These are phyloP conservation scores for Aurantiochytrium sp. DNA, from an alignment of 108 stramenopile genomes.

Conservation along the genomic window DNA sequence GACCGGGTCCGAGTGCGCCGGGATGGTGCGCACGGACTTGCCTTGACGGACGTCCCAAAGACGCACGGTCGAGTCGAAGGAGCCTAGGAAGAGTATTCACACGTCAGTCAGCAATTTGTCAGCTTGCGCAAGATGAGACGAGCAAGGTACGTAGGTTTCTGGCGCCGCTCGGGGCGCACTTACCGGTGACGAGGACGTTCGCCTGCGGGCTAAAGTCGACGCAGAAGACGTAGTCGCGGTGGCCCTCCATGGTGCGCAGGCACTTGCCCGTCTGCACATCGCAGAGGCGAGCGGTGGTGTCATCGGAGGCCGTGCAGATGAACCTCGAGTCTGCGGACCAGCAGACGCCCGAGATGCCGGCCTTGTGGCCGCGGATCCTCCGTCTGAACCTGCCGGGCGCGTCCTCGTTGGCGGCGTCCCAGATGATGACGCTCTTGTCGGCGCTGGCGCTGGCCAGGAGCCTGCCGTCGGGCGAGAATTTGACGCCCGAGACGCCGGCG, in stretches of 20 bases:
- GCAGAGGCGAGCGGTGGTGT: slow-evolving; percentile 64
- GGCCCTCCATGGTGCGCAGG: slow-evolving; percentile 60
- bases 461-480: slow-evolving; percentile 59
- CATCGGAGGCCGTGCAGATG: slow-evolving; percentile 46
- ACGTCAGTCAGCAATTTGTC: not conserved
- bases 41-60: slow-evolving; percentile 88
- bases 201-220: slow-evolving; percentile 49
- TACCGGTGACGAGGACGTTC: slow-evolving; percentile 10
- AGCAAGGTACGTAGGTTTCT: too few relatives aligned
- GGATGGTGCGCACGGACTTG: slow-evolving; percentile 78
- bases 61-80: slow-evolving; percentile 88
- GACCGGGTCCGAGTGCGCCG: slow-evolving; percentile 91
- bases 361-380: not conserved
- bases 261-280: slow-evolving; percentile 66
- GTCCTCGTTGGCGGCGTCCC: not conserved
- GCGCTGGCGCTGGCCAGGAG: slow-evolving; percentile 54
- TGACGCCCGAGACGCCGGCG: slow-evolving; percentile 65
- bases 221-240: slow-evolving; percentile 62
- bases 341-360: slow-evolving; percentile 4
- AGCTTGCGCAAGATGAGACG: too few relatives aligned
- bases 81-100: slow-evolving; percentile 47
- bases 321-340: slow-evolving; percentile 16
- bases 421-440: not conserved
- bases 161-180: too few relatives aligned
- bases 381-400: not conserved